Conservation (phyloP, 106 monocot species). For the Triglochin maritima region DNA sequence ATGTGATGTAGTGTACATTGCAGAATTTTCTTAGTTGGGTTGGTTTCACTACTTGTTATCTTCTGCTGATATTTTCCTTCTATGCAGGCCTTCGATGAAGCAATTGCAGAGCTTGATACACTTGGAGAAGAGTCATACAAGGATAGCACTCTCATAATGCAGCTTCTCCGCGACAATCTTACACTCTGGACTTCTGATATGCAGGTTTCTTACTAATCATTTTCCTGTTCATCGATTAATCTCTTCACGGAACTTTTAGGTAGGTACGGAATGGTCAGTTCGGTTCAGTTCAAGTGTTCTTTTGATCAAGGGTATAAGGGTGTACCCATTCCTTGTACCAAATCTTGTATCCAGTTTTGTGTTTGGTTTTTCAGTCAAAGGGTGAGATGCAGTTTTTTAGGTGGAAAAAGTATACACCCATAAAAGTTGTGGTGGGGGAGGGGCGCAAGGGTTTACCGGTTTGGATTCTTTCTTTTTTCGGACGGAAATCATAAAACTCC, state of each 20-base stretch:
- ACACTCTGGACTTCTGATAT: conserved; percentile 20
- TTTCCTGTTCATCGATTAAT: background rate
- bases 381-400: too few species aligned
- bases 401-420: too few species aligned
- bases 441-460: too few species aligned
- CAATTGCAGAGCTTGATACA: conserved; percentile 2
- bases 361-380: background rate
- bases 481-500: too few species aligned
- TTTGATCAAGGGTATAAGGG: background rate
- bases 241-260: background rate
- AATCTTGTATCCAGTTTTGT: background rate
- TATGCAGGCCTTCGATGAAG: conserved; percentile 7
- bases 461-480: too few species aligned
- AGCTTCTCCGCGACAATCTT: conserved; percentile 20
- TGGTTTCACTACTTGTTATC: too few species aligned
- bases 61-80: background rate
- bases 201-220: conserved; percentile 5
- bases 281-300: too few species aligned
- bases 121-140: conserved; percentile 8
- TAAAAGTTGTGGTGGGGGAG: too few species aligned
- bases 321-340: background rate
- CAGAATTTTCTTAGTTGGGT: too few species aligned
- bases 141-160: conserved; percentile 20
- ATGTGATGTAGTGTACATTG: too few species aligned
- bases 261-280: too few species aligned